Evolutionary conservation across 305 asterid species (phyloP), one percentile per base, ranked within the genome.

Genomic region (Lippia alba): DNA sequence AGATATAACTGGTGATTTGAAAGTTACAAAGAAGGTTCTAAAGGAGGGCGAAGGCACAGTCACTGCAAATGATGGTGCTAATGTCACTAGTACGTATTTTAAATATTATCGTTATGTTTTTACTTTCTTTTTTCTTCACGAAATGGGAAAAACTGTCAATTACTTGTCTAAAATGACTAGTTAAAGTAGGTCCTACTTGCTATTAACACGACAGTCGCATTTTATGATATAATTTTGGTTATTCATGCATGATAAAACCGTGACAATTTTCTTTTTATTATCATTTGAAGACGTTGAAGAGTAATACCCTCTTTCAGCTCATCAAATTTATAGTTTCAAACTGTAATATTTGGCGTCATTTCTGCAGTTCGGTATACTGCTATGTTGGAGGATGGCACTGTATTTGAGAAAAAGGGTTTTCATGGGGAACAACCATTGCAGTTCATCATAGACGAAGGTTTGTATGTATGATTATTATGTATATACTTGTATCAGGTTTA

Each of bases 391-490:
- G 90, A 87, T 75, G 88, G 92, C 45, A 84, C 82, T 46, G 82
- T 89, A 44, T 79, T 87, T 63, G 94, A 85, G 78, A 85, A 53
- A 76, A 82, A 53, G 82, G 96, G 96, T 48, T 53, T 78, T 63
- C 90, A 78, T 70, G 87, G 81, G 70, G 78, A 56, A 67, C 80
- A 70, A 39, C 74, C 92, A 16, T 50, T 86, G 77, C 79, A 84
- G 80, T 87, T 85, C 76, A 76, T 83, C 76, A 87, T 94, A 7
- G 91, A 83, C 79, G 91, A 89, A 87, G 96, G 96, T 89, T 39
- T 50, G 82, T 75, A 65, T 60, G 39, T 50, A 3, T 12, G 9
- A 36, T 36, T 36, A 36, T 36, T 8, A 36, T 4, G 41, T 36
- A 36, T 36, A 36, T 36, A 36, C 6, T 36, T 36, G 8, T 4